These are phyloP conservation scores for Zea luxurians DNA, from an alignment of 176 grass and related monocot species.

Conservation along the genomic window DNA sequence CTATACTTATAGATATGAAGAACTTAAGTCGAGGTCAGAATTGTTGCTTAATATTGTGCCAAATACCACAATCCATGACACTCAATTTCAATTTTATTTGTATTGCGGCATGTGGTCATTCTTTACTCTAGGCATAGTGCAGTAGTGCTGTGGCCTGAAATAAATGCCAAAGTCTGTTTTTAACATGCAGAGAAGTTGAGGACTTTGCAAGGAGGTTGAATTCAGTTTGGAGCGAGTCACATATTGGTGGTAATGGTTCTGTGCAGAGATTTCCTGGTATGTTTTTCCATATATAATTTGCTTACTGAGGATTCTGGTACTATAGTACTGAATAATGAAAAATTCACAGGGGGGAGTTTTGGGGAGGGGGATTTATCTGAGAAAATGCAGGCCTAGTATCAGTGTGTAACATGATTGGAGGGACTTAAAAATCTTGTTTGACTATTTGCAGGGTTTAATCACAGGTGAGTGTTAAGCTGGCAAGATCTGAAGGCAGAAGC, in stretches of 20 bases:
- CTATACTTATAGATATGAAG: neutral
- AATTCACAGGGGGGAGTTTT: neutral
- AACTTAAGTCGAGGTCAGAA: neutral
- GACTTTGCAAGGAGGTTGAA: slow-evolving; percentile 97
- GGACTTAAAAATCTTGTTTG: slow-evolving; percentile 4
- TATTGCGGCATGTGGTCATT: neutral
- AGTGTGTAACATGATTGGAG: slow-evolving; percentile 5
- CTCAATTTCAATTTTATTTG: slow-evolving; percentile 5
- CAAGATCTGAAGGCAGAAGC: slow-evolving; percentile 16
- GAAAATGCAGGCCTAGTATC: neutral
- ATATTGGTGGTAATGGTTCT: slow-evolving; percentile 59
- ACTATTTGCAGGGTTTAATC: slow-evolving; percentile 39
- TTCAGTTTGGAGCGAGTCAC: slow-evolving; percentile 69
- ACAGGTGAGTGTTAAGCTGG: slow-evolving; percentile 28
- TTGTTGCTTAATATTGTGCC: neutral
- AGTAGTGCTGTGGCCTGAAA: slow-evolving; percentile 15
- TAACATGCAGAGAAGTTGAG: slow-evolving; percentile 86
- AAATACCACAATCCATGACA: slow-evolving; percentile 4
- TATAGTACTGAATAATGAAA: neutral
- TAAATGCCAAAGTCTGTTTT: slow-evolving; percentile 30
- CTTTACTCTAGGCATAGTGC: neutral
- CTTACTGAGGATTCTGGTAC: neutral
- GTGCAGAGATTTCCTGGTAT: slow-evolving; percentile 49
- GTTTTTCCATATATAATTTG: slow-evolving; percentile 13
- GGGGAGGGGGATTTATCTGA: neutral